A percentile compares a stretch with the other conserved stretches of the same genome.
These are phyloP conservation scores for Thelonectria olida DNA, from an alignment of 2,329 filamentous ascomycete genomes.

Conservation along the genomic window DNA sequence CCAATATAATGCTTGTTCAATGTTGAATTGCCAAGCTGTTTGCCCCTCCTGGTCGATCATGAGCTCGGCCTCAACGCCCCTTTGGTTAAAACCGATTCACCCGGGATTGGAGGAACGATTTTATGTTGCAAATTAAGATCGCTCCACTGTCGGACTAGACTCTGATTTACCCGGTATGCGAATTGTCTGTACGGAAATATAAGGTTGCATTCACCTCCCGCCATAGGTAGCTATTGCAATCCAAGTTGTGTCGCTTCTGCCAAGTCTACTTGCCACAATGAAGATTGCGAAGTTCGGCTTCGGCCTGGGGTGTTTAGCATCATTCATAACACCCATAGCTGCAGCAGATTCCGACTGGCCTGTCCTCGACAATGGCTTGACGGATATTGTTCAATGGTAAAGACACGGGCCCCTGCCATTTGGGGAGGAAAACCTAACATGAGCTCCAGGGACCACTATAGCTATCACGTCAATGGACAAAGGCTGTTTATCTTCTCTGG, in stretches of 20 bases:
- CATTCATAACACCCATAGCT: background rate
- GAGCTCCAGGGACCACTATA: conserved; percentile 50
- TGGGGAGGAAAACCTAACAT: background rate
- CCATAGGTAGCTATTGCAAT: background rate
- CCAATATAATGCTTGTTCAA: background rate
- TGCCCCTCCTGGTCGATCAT: background rate
- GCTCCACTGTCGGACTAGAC: background rate
- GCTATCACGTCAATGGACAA: conserved; percentile 51
- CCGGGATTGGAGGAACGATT: background rate
- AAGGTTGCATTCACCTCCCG: background rate
- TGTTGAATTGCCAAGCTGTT: background rate
- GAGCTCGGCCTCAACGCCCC: background rate
- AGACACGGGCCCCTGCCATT: background rate
- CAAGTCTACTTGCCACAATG: background rate
- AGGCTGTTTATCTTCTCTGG: conserved; percentile 54
- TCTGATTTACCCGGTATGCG: background rate
- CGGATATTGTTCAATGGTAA: conserved; percentile 45
- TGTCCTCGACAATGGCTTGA: conserved; percentile 44
- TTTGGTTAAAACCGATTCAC: background rate
- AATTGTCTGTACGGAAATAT: background rate
- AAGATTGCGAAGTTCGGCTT: background rate
- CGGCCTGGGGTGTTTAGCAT: background rate
- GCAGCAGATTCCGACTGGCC: conserved; percentile 32
- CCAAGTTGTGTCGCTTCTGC: background rate
- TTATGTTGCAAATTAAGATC: background rate